phyloP scores from a whole-genome alignment of 805 yeast genomes.

The Lipomyces anomalus region DNA sequence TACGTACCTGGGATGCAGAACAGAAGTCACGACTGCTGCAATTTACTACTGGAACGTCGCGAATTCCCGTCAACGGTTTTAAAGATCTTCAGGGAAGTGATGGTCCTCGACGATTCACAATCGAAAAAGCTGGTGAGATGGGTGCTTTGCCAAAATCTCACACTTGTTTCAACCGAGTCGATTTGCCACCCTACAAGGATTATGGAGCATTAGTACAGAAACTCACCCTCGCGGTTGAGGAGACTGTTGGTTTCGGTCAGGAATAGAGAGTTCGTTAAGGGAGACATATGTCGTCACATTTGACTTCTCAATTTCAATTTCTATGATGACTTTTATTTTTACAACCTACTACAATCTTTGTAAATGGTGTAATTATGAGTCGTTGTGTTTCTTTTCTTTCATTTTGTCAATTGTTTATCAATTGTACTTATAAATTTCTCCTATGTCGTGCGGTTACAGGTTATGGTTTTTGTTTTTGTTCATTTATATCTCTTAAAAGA shows the following conservation, averaged over 20 bases:
- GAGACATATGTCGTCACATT: background rate
- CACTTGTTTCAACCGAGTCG: constrained; percentile 98
- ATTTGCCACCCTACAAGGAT: constrained; percentile 87
- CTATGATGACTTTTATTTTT: too few relatives aligned
- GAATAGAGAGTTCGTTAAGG: too few relatives aligned
- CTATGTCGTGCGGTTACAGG: too few relatives aligned
- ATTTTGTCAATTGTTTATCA: too few relatives aligned
- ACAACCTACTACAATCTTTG: too few relatives aligned
- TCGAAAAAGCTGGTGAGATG: constrained; percentile 94
- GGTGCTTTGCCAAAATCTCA: constrained; percentile 93
- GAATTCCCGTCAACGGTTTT: constrained; percentile 98
- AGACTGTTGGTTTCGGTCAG: constrained; percentile 98
- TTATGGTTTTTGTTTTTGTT: too few relatives aligned
- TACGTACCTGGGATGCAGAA: constrained; percentile 91
- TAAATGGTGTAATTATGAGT: too few relatives aligned
- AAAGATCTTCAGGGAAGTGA: constrained; percentile 98
- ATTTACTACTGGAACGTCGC: constrained; percentile 97
- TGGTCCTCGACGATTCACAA: constrained; percentile 98
- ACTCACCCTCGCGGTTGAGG: constrained; percentile 93
- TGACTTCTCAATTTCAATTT: too few relatives aligned
- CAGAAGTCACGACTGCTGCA: constrained; percentile 93
- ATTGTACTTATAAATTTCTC: too few relatives aligned
- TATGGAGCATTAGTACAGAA: constrained; percentile 82
- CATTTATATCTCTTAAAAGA: too few relatives aligned
- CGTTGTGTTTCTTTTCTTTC: too few relatives aligned